phyloP scores from a whole-genome alignment of 192 early-diverging fungal genomes.

The Gaertneriomyces sp. region DNA sequence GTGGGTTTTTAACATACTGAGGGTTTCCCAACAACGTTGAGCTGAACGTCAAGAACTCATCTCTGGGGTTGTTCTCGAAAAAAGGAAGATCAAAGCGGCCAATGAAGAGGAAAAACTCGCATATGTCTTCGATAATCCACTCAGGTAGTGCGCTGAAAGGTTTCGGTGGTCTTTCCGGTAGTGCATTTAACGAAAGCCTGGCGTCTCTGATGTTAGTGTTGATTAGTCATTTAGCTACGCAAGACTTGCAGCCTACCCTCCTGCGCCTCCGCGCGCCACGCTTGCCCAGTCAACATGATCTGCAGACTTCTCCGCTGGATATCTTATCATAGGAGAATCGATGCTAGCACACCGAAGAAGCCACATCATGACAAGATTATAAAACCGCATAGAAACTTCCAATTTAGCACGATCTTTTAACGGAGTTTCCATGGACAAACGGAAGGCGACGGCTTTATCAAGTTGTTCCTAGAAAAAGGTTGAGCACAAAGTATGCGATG shows the following conservation, averaged over 20 bases:
- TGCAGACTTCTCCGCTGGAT: slow-evolving; percentile 9
- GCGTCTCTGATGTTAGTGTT: too few species aligned
- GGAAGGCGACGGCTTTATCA: slow-evolving; percentile 62
- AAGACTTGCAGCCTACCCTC: slow-evolving; percentile 8
- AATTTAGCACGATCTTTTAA: slow-evolving; percentile 72
- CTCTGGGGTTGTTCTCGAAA: slow-evolving; percentile 45
- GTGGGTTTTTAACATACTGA: slow-evolving; percentile 85
- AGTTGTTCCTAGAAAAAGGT: slow-evolving; percentile 27
- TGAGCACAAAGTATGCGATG: slow-evolving; percentile 5
- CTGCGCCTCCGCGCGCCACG: slow-evolving; percentile 36
- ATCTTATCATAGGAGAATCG: slow-evolving; percentile 15
- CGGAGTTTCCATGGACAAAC: slow-evolving; percentile 71
- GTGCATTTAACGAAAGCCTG: slow-evolving; percentile 37
- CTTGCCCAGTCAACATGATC: slow-evolving; percentile 28
- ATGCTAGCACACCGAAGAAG: slow-evolving; percentile 64
- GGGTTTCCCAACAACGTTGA: slow-evolving; percentile 79
- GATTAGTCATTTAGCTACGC: too few species aligned
- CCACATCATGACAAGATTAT: slow-evolving; percentile 87
- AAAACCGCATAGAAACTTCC: slow-evolving; percentile 68
- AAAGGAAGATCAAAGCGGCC: slow-evolving; percentile 49
- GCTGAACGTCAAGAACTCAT: slow-evolving; percentile 58
- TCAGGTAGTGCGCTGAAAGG: slow-evolving; percentile 81
- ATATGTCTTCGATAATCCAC: slow-evolving; percentile 86
- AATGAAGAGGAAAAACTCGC: slow-evolving; percentile 74
- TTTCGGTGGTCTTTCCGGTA: slow-evolving; percentile 53